These are phyloP conservation scores for Epithele typhae DNA, from an alignment of 768 basidiomycete genomes.

Conservation along the genomic window DNA sequence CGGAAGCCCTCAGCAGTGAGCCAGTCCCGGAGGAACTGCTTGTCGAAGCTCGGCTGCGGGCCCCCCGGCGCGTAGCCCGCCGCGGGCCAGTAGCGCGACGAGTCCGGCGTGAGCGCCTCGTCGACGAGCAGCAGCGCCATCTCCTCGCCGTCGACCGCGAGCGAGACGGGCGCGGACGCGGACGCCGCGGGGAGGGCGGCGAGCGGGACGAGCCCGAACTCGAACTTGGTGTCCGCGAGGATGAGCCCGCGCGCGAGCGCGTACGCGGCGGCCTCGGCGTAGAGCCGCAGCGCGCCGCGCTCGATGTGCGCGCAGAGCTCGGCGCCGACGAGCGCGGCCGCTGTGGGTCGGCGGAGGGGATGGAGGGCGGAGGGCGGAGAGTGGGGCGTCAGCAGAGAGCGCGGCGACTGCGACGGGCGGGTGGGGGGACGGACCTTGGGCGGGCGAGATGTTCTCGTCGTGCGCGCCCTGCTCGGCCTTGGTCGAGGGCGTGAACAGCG, in stretches of 20 bases:
- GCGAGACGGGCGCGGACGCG: too few relatives aligned
- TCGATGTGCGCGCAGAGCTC: conserved; percentile 61
- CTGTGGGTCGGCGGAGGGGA: conserved; percentile 36
- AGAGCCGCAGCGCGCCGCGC: conserved; percentile 56
- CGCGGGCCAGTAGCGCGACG: conserved; percentile 93
- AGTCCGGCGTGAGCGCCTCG: conserved; percentile 96
- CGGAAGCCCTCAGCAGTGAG: conserved; percentile 67
- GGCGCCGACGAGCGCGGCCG: conserved; percentile 60
- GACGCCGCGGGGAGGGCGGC: too few relatives aligned
- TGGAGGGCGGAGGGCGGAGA: background rate
- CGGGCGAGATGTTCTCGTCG: conserved; percentile 98
- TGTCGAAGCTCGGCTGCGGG: conserved; percentile 89
- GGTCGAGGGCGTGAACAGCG: conserved; percentile 94
- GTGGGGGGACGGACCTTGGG: conserved; percentile 58
- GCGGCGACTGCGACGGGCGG: too few relatives aligned
- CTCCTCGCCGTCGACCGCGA: conserved; percentile 9
- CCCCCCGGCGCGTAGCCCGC: conserved; percentile 67
- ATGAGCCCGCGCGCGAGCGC: conserved; percentile 78
- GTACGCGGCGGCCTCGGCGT: conserved; percentile 70
- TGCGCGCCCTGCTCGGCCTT: conserved; percentile 93
- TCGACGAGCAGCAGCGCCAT: conserved; percentile 81
- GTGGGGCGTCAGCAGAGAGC: background rate
- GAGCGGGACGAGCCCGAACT: conserved; percentile 76
- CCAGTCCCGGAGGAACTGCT: conserved; percentile 94
- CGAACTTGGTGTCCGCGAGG: conserved; percentile 97